A percentile compares a stretch with the other conserved stretches of the same genome.
Evolutionary conservation across 2,329 filamentous ascomycete genomes (phyloP).

Genomic region (Plenodomus lindquistii): DNA sequence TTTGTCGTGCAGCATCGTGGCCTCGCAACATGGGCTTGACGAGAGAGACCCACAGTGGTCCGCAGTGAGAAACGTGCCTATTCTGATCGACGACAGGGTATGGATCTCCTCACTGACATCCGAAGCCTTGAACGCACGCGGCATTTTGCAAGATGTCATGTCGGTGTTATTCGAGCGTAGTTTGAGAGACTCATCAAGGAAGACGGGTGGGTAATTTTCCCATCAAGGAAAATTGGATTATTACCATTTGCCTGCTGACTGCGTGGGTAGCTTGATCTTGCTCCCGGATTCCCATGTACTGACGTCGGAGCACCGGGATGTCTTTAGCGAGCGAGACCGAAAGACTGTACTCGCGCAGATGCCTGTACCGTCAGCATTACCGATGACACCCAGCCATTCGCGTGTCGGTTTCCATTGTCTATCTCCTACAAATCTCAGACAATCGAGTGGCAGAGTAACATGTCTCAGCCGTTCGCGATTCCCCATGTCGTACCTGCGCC

Average conservation of each 20-base stretch:
- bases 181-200: neutral
- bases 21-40: neutral
- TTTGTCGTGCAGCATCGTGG: neutral
- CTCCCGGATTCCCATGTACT: neutral
- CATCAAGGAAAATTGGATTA: neutral
- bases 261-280: neutral
- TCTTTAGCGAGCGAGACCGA: neutral
- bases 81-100: neutral
- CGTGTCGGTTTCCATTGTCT: neutral
- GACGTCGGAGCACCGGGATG: neutral
- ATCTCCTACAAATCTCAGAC: neutral
- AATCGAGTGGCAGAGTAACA: neutral
- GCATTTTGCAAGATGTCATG: neutral
- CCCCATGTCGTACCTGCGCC: neutral
- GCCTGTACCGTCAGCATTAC: neutral
- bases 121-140: neutral
- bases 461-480: neutral
- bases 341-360: neutral
- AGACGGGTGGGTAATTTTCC: neutral
- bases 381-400: neutral
- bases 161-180: neutral
- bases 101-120: neutral
- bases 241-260: neutral
- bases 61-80: neutral
- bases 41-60: neutral